Base-by-base conservation (phyloP, 805 yeast species). In the Metschnikowia kofuensis region DNA sequence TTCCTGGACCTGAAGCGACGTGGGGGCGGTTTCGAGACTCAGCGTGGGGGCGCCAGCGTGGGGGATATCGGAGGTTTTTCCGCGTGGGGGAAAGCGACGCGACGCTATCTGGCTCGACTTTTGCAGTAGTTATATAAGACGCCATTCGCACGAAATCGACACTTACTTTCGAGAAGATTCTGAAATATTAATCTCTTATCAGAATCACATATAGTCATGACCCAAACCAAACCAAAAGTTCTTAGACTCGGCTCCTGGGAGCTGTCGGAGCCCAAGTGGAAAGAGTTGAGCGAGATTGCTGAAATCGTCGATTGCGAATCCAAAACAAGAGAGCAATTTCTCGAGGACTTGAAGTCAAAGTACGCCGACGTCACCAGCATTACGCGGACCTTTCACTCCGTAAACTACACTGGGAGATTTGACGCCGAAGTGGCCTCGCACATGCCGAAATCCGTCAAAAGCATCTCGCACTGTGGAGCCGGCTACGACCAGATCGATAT, bases 401-500 rank as follows among this genome's bases (percentile, higher is more conserved):
- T 75, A 10, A 53, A 55, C 7, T 67, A 71, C 43, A 83, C 89
- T 2, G 91, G 91, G 1, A 65, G 80, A 40, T 81, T 85, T 53
- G 90, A 85, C 61, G 77, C 70, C 42, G 90, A 85, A 55, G 62
- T 85, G 53, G 74, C 80, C 16, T 54, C 65, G 9, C 73, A 75
- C 28, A 69, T 85, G 47, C 92, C 92, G 4, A 48, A 65, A 1
- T 63, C 81, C 0, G 72, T 85, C 7, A 72, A 74, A 49, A 69
- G 79, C 12, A 68, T 85, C 12, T 70, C 80, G 52, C 89, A 84
- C 63, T 69, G 75, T 51, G 91, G 91, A 49, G 92, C 92, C 0
- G 91, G 87, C 5, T 85, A 85, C 64, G 92, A 85, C 61, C 89
- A 85, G 65, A 71, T 85, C 39, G 87, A 84, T 54, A 76, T 79